Evolutionary conservation across 2,329 filamentous ascomycete species (phyloP), one percentile per base, ranked within the genome.

Genomic region (Chaetomium olivaceum): DNA sequence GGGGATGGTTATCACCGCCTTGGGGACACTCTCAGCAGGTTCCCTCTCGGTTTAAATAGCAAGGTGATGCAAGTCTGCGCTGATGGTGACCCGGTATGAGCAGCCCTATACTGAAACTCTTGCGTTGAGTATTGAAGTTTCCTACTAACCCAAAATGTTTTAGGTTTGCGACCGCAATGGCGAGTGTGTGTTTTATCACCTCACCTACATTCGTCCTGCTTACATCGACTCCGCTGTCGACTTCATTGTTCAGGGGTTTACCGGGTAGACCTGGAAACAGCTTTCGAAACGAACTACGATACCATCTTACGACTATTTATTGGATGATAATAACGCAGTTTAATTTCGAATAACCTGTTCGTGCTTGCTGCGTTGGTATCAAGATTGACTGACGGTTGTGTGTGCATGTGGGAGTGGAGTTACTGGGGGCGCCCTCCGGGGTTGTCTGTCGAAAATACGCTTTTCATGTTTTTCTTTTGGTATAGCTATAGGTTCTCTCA

Each of bases 51-150:
- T n/a, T 19, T 62, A 25, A 62, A 56, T 27, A 14, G 27, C 4
- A 62, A 62, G 60, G 60, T 33, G 25, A 48, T 33, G 51, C 60
- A 62, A 36, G 51, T 62, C 3, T 62, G 60, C 39, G 60, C 60
- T 8, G n/a, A n/a, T 25, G 60, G 60, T 25, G 60, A 62, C 16
- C 60, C 60, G 52, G 60, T 62, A 50, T 16, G 60, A 48, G 25
- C 0, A 11, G 4, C 4, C 14, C 9, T 50, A 14, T 29, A 29
- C 16, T n/a, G 5, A 4, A 43, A n/a, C 4, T 19, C 1, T 43
- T n/a, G 2, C 16, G 6, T 43, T 43, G 4, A 19, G n/a, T 6
- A 7, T n/a, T 43, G 39, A 5, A 36, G 27, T 31, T 12, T 1
- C 8, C 19, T 27, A 19, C 36, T 62, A 11, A 48, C 25, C 19